phyloP scores from a whole-genome alignment of 306 rosid species.

The Cyclanthera cordifolia region DNA sequence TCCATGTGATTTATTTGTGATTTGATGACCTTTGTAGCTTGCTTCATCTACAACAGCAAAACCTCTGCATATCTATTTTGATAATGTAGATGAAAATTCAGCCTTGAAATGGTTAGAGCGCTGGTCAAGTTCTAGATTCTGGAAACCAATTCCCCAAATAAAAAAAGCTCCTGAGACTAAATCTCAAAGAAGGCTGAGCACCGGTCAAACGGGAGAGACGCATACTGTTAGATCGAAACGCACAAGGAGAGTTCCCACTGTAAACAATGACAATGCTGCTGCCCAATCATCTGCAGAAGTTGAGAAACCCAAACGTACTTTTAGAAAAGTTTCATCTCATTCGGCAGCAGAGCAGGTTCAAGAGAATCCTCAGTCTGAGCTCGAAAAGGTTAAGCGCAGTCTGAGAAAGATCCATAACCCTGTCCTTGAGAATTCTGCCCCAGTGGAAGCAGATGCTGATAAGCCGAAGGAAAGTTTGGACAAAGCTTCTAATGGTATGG shows the following conservation, averaged over 20 bases:
- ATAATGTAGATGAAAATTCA: conserved; percentile 72
- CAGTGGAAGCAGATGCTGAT: conserved; percentile 44
- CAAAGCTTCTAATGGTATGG: conserved; percentile 30
- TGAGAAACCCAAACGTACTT: conserved; percentile 71
- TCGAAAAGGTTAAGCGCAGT: conserved; percentile 87
- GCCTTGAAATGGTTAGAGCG: conserved; percentile 69
- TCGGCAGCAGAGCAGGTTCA: conserved; percentile 40
- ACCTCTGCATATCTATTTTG: conserved; percentile 59
- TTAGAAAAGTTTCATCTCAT: conserved; percentile 53
- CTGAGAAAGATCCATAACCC: conserved; percentile 91
- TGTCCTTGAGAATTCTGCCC: conserved; percentile 45
- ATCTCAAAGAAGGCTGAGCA: conserved; percentile 52
- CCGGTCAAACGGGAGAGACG: conserved; percentile 37
- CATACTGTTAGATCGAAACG: conserved; percentile 64
- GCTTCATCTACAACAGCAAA: conserved; percentile 49
- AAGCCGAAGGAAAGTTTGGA: conserved; percentile 40
- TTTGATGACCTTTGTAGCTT: conserved; percentile 55
- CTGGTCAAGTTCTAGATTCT: conserved; percentile 66
- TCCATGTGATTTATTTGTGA: conserved; percentile 18
- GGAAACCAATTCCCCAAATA: conserved; percentile 75
- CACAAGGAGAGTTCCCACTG: conserved; percentile 46
- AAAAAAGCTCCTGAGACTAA: conserved; percentile 54
- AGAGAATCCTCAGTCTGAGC: conserved; percentile 85
- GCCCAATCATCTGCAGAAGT: conserved; percentile 49
- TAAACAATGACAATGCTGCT: conserved; percentile 38